Base-by-base conservation (phyloP, 345 rosid genomes). In the Sisymbrium irio region DNA sequence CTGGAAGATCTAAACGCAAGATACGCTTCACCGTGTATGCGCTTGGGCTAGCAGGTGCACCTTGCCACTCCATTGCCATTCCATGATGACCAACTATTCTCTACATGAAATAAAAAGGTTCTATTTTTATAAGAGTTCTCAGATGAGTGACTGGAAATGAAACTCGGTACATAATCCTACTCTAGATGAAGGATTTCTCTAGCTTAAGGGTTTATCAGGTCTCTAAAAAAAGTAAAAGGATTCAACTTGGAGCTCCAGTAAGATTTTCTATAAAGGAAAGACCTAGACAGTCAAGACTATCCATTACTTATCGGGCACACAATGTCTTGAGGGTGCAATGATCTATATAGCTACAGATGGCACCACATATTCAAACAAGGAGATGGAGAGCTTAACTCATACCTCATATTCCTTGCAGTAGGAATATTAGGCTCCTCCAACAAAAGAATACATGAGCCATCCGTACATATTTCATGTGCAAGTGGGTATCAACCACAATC, bases 61-160 rank as follows among this genome's bases (percentile, higher is more conserved):
- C 87, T 85, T 95, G 98, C 99, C 99, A 95, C 77, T 95, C 99
- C 98, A 95, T 95, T 27, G 94, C 87, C 98, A 95, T 92, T 71
- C 99, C 99, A 71, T 85, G 89, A 35, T 85, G 89, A 56, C 96
- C 93, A 72, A 91, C 81, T 71, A 89, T 62, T 85, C 98, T 87
- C 99, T 95, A 87, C 76, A 57, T 49, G 9, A 50, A 33, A 35
- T 14, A 45, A 32, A 51, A 72, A 66, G 20, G 42, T 50, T 20
- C 5, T 22, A n/a, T 22, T 13, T 22, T 18, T 25, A 39, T 50
- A 7, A 56, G 45, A 63, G 15, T 67, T 66, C 5, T 74, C 19
- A 54, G 28, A 63, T 46, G 44, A 36, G 71, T 42, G 35, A 62
- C 22, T 7, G n/a, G 7, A 51, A 69, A 0, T 46, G 46, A 45